Evolutionary conservation across 2,329 filamentous ascomycete species (phyloP).

Genomic region (Beauveria sp.): DNA sequence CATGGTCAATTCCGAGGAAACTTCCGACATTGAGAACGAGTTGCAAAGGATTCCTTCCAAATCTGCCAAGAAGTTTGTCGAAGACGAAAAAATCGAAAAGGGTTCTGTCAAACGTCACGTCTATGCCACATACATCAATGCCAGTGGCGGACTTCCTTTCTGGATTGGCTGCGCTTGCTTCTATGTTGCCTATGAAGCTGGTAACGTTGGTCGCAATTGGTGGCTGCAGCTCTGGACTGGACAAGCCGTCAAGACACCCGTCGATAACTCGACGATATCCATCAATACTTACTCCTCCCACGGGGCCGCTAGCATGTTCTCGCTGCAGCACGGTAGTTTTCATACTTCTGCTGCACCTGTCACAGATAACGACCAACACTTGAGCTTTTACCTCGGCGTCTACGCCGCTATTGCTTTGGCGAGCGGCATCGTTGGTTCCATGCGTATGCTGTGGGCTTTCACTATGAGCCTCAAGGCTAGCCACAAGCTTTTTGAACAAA

Average conservation of each 20-base stretch:
- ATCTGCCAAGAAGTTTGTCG: slow-evolving; percentile 61
- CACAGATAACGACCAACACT: slow-evolving; percentile 26
- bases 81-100: slow-evolving; percentile 65
- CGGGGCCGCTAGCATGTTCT: slow-evolving; percentile 36
- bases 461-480: slow-evolving; percentile 61
- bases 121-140: slow-evolving; percentile 60
- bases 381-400: slow-evolving; percentile 59
- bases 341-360: slow-evolving; percentile 28
- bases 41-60: slow-evolving; percentile 45
- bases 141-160: slow-evolving; percentile 55
- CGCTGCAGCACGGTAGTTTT: slow-evolving; percentile 38
- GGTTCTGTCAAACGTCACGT: slow-evolving; percentile 61
- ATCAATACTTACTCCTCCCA: slow-evolving; percentile 25
- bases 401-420: slow-evolving; percentile 55
- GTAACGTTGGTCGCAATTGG: slow-evolving; percentile 53
- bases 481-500: slow-evolving; percentile 56
- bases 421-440: slow-evolving; percentile 51
- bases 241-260: slow-evolving; percentile 19
- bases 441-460: slow-evolving; percentile 57
- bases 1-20: slow-evolving; percentile 47
- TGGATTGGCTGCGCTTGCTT: slow-evolving; percentile 49
- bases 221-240: slow-evolving; percentile 59
- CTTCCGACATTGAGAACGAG: slow-evolving; percentile 32
- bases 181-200: slow-evolving; percentile 46
- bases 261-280: slow-evolving; percentile 1